These are phyloP conservation scores for Rosa persica DNA, from an alignment of 306 rosid genomes.

Conservation along the genomic window DNA sequence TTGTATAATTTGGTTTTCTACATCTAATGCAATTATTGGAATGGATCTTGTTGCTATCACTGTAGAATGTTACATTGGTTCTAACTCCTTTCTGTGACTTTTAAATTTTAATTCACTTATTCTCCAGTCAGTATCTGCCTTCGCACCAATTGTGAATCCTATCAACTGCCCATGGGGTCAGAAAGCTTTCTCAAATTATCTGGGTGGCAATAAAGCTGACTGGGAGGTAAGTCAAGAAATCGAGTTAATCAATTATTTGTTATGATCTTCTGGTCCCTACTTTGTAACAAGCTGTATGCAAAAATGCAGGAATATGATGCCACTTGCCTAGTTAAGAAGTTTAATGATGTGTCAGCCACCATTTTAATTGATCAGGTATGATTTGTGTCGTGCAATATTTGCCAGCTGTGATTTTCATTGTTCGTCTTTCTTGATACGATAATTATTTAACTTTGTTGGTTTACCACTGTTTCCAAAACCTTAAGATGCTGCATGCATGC, in stretches of 20 bases:
- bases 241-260: neutral
- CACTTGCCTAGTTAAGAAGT: constrained; percentile 56
- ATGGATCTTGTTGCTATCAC: neutral
- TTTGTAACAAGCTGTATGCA: constrained; percentile 11
- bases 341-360: constrained; percentile 48
- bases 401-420: neutral
- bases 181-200: constrained; percentile 90
- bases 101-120: neutral
- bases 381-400: constrained; percentile 12
- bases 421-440: neutral
- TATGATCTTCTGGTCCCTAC: constrained; percentile 8
- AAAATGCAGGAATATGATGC: constrained; percentile 92
- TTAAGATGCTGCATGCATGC: neutral
- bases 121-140: constrained; percentile 87
- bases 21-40: neutral
- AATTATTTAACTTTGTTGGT: neutral
- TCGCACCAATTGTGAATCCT: constrained; percentile 81
- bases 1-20: neutral
- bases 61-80: neutral
- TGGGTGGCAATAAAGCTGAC: constrained; percentile 66
- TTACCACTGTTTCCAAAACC: neutral
- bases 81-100: neutral
- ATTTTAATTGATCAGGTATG: constrained; percentile 94
- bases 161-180: constrained; percentile 86
- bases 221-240: constrained; percentile 71